Evolutionary conservation across 495 filamentous ascomycete species (phyloP).

Genomic region (Daldinia vernicosa): DNA sequence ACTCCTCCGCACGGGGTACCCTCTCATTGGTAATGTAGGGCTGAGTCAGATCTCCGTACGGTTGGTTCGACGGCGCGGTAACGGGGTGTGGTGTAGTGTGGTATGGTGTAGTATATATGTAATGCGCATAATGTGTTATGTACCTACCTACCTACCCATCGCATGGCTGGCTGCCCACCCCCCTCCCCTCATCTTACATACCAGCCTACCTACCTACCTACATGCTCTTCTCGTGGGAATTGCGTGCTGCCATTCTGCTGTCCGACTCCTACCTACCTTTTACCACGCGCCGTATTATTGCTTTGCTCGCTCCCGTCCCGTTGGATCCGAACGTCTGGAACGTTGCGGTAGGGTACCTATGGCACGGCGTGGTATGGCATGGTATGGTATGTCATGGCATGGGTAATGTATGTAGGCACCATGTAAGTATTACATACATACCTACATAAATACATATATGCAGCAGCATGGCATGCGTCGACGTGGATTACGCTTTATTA

Average conservation of each 20-base stretch:
- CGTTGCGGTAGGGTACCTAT: background rate
- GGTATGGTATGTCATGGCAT: background rate
- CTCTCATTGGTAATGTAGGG: constrained; percentile 37
- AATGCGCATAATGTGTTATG: too few relatives aligned
- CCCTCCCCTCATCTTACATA: background rate
- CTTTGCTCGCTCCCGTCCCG: constrained; percentile 20
- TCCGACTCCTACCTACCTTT: constrained; percentile 2
- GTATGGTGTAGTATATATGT: background rate
- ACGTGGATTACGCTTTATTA: background rate
- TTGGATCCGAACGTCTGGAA: constrained; percentile 31
- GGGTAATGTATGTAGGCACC: background rate
- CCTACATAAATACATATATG: background rate
- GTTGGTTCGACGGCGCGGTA: background rate
- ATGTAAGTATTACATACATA: constrained; percentile 14
- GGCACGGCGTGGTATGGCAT: background rate
- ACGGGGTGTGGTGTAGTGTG: background rate
- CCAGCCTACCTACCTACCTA: background rate
- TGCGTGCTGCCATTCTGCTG: background rate
- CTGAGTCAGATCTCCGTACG: constrained; percentile 35
- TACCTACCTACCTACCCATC: too few relatives aligned
- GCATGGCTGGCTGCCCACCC: background rate
- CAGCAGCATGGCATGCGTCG: constrained; percentile 2
- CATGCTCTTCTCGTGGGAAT: background rate
- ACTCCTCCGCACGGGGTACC: constrained; percentile 19
- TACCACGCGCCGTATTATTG: constrained; percentile 11